phyloP scores from a whole-genome alignment of 352 stramenopile genomes.

The Chrysophaeum taylorii region DNA sequence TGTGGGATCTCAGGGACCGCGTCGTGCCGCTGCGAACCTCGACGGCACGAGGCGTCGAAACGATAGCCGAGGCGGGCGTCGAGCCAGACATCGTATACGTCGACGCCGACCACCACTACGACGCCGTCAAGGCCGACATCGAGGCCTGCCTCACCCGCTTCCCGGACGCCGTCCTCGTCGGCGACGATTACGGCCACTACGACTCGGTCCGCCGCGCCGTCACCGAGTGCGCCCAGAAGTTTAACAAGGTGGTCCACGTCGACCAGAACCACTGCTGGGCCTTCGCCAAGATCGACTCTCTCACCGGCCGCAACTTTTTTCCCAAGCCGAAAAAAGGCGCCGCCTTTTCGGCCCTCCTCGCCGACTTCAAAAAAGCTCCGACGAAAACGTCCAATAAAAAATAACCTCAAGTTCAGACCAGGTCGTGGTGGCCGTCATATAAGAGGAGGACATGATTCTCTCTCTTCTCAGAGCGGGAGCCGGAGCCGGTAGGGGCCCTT shows the following conservation, averaged over 20 bases:
- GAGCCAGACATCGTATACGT: conserved; percentile 27
- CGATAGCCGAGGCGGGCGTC: neutral
- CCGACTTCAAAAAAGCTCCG: too few species aligned
- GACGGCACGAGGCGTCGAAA: neutral
- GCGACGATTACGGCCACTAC: conserved; percentile 22
- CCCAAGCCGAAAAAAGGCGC: neutral
- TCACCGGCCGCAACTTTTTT: neutral
- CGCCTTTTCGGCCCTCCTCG: neutral
- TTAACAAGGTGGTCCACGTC: conserved; percentile 3
- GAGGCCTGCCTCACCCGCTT: conserved; percentile 19
- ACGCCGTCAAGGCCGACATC: conserved; percentile 20
- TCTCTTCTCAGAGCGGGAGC: too few species aligned
- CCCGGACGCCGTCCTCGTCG: conserved; percentile 21
- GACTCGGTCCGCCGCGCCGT: neutral
- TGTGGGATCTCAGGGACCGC: conserved; percentile 10
- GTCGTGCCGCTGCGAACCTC: conserved; percentile 21
- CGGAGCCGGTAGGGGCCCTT: conserved; percentile 4
- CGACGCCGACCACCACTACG: conserved; percentile 29
- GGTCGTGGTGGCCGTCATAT: too few species aligned
- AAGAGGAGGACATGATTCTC: too few species aligned
- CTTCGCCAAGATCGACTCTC: neutral
- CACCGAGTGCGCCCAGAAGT: neutral
- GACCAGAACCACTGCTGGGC: conserved; percentile 16
- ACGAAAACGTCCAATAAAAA: too few species aligned
- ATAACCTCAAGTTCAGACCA: too few species aligned